Conservation (phyloP, 805 yeast genomes). For the Pichia kluyveri region DNA sequence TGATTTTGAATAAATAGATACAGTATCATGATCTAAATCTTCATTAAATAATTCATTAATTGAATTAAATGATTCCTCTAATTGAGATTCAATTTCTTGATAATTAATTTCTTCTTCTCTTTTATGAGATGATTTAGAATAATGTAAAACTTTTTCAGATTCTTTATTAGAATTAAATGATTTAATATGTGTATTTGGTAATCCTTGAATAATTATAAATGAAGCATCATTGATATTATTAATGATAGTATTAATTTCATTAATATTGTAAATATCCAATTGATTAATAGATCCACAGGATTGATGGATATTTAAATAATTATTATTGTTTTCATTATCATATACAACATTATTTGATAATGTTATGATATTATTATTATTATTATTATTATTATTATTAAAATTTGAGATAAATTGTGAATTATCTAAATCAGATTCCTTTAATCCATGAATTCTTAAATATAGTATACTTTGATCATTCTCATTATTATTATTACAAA, state of each 20-base stretch:
- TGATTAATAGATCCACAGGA: background rate
- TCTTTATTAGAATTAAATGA: background rate
- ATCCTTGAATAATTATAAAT: slow-evolving; percentile 24
- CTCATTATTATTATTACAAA: too few relatives aligned
- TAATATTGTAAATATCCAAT: too few relatives aligned
- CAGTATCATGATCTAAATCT: slow-evolving; percentile 21
- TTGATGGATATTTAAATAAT: background rate
- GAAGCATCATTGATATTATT: slow-evolving; percentile 9
- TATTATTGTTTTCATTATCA: background rate
- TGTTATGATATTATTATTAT: slow-evolving; percentile 1
- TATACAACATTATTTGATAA: slow-evolving; percentile 20
- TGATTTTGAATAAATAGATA: slow-evolving; percentile 12
- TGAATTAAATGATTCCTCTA: slow-evolving; percentile 25
- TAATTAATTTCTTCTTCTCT: slow-evolving; percentile 19
- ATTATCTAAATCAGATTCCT: slow-evolving; percentile 8
- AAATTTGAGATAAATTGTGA: slow-evolving; percentile 3
- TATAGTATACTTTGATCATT: too few relatives aligned
- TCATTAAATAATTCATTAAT: slow-evolving; percentile 20
- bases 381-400: background rate
- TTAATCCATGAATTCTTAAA: slow-evolving; percentile 16
- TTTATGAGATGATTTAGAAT: background rate
- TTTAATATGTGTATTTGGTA: slow-evolving; percentile 16
- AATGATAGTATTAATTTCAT: too few relatives aligned
- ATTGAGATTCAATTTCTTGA: slow-evolving; percentile 20
- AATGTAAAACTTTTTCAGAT: background rate